Conservation (phyloP, 2,329 filamentous ascomycete genomes). For the Aspergillus flavus region DNA sequence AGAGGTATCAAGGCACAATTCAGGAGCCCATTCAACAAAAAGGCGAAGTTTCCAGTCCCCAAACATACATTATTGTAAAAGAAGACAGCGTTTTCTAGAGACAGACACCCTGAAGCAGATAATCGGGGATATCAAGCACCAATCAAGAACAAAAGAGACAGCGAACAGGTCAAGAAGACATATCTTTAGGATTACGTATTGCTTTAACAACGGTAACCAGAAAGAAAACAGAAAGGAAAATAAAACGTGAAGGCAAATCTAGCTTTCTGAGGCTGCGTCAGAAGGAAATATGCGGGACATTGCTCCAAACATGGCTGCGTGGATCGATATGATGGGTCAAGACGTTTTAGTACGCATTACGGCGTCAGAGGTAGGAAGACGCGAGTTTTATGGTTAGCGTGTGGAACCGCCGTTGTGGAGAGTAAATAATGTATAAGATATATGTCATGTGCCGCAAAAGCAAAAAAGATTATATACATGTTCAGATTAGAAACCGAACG, state of each 20-base stretch:
- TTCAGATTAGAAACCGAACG: constrained; percentile 64
- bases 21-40: neutral
- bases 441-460: constrained; percentile 26
- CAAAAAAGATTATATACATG: constrained; percentile 32
- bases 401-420: constrained; percentile 20
- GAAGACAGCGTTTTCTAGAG: neutral
- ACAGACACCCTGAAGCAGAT: neutral
- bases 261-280: constrained; percentile 25
- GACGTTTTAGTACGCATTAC: constrained; percentile 16
- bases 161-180: neutral
- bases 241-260: constrained; percentile 6
- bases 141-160: neutral
- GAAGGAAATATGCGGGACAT: constrained; percentile 12
- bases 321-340: constrained; percentile 9
- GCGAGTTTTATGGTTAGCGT: constrained; percentile 16
- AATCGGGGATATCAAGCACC: neutral
- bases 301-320: constrained; percentile 21
- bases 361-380: constrained; percentile 10
- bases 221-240: neutral
- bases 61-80: neutral
- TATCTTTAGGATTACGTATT: neutral
- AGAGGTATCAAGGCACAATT: neutral
- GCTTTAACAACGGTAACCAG: constrained; percentile 1
- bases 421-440: constrained; percentile 25
- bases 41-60: neutral